Percentiles rank a stretch among this genome's conserved stretches.
These are phyloP conservation scores for Neurospora sp. DNA, from an alignment of 495 filamentous ascomycete species.

Conservation along the genomic window DNA sequence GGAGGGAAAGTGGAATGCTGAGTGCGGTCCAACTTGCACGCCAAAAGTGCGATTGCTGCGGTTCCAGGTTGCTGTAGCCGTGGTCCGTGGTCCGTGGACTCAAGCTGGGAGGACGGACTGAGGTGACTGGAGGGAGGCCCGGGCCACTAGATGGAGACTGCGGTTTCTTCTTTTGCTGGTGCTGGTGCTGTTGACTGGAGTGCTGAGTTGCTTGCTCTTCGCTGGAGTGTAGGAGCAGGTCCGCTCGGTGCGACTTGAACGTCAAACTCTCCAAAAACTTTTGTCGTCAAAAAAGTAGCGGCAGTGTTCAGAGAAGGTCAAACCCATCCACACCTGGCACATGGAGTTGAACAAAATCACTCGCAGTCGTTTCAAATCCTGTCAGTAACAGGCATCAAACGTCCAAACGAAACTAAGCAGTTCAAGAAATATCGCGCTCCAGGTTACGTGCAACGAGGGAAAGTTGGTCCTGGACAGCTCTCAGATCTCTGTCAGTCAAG, in stretches of 20 bases:
- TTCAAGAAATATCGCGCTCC: background rate
- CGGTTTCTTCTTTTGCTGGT: background rate
- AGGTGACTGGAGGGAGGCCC: background rate
- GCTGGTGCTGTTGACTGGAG: background rate
- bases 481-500: background rate
- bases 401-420: background rate
- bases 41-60: background rate
- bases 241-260: constrained; percentile 4
- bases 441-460: background rate
- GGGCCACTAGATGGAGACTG: background rate
- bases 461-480: background rate
- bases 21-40: constrained; percentile 1
- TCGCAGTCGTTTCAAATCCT: background rate
- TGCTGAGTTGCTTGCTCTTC: constrained; percentile 1
- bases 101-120: background rate
- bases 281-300: background rate
- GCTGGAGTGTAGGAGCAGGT: background rate
- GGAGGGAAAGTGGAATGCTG: constrained; percentile 10
- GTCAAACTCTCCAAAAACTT: constrained; percentile 16
- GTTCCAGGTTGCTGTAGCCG: background rate
- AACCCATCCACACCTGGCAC: background rate
- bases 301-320: background rate
- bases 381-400: background rate
- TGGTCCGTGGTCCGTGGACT: background rate
- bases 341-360: background rate